Evolutionary conservation across 257 asterid genomes (phyloP).

Genomic region (Solanum lycopersicoides): DNA sequence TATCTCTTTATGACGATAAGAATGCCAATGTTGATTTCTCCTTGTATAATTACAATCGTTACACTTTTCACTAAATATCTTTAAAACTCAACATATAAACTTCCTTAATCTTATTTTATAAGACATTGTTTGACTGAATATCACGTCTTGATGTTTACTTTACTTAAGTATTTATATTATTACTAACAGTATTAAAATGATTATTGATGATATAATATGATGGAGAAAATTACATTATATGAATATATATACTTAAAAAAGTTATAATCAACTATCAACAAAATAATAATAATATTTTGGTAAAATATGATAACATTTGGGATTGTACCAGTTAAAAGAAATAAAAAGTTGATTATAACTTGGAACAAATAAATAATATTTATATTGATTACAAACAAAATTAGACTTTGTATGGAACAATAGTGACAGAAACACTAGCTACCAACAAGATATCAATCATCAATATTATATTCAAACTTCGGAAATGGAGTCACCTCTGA

Average conservation of each 20-base stretch:
- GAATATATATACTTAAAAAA: background rate
- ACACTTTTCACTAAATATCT: too few species aligned
- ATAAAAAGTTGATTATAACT: background rate
- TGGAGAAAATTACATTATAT: background rate
- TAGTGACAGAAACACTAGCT: background rate
- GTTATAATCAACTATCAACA: background rate
- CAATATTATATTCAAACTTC: background rate
- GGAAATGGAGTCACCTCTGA: background rate
- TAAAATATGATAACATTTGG: background rate
- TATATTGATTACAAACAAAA: background rate
- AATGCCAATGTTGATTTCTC: too few species aligned
- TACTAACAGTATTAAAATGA: too few species aligned
- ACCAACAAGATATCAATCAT: background rate
- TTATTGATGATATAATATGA: too few species aligned
- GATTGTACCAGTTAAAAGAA: background rate
- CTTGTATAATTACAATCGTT: too few species aligned
- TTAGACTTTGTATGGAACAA: background rate
- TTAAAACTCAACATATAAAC: too few species aligned
- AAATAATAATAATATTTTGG: too few species aligned
- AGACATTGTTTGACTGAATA: too few species aligned
- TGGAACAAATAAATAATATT: background rate
- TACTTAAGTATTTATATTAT: too few species aligned
- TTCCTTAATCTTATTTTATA: too few species aligned
- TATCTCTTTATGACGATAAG: too few species aligned
- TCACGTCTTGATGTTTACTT: too few species aligned